Evolutionary conservation across 306 rosid genomes (phyloP).

Genomic region (Rosa lucieae): DNA sequence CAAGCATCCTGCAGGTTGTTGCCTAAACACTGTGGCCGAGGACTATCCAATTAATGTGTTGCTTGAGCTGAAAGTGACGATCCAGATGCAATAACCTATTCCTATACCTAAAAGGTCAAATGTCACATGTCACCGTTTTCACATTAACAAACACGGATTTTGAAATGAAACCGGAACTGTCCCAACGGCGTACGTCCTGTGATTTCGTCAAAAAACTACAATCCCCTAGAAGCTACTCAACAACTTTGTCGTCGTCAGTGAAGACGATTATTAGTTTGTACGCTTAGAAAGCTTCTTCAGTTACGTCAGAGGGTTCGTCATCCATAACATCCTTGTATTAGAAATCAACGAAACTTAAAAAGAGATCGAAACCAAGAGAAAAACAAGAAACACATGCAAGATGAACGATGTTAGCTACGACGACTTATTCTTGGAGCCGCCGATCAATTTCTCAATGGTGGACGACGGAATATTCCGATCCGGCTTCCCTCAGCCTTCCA

Average conservation of each 20-base stretch:
- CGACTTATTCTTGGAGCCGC: conserved; percentile 47
- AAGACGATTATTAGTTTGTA: neutral
- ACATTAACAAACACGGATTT: too few relatives aligned
- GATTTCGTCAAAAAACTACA: too few relatives aligned
- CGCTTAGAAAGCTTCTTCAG: neutral
- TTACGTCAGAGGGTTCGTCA: neutral
- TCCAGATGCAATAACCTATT: too few relatives aligned
- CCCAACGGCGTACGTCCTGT: too few relatives aligned
- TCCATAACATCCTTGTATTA: neutral
- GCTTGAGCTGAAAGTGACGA: too few relatives aligned
- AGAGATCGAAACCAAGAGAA: neutral
- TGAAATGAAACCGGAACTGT: too few relatives aligned
- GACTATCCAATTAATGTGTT: too few relatives aligned
- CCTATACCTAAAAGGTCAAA: too few relatives aligned
- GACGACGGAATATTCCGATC: conserved; percentile 80
- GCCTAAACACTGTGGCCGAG: too few relatives aligned
- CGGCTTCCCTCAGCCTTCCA: conserved; percentile 57
- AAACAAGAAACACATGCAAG: neutral
- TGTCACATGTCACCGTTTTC: too few relatives aligned
- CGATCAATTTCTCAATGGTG: conserved; percentile 76
- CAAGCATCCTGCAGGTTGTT: too few relatives aligned
- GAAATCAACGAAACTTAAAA: neutral
- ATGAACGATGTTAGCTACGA: conserved; percentile 7
- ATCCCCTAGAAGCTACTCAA: neutral
- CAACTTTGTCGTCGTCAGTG: neutral